Base-by-base conservation (phyloP, 768 basidiomycete species). In the Leccinum ochraceum region DNA sequence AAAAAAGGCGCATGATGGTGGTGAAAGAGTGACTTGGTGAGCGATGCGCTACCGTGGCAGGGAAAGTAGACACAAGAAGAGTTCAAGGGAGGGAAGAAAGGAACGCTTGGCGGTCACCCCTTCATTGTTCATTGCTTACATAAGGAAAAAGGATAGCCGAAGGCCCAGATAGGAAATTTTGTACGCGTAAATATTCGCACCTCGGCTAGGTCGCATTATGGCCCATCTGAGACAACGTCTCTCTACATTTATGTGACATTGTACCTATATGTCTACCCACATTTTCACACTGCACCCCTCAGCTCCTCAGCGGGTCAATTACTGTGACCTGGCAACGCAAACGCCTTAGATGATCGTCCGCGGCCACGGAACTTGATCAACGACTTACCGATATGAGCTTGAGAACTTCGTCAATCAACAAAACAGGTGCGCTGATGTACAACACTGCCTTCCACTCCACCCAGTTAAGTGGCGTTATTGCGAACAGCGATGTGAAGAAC, bases 381-480 rank as follows among this genome's bases (percentile, higher is more conserved):
- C 14, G 10, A 73, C 88, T 73, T 67, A 91, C 91, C 66, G 90
- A 84, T 57, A 91, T 74, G 63, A 89, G 87, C 74, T 98, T 98
- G 70, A 98, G 79, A 26, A 90, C 67, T 75, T 98, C 97, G 75
- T 98, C 96, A 53, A 98, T 87, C 53, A 91, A 55, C 42, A 99
- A 71, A 36, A 99, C 94, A 20, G 96, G 96, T 6, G 86, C 87
- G 65, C 92, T 94, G 63, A 98, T 81, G 66, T 81, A 84, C 62
- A 99, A 74, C 9, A 99, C 95, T 17, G 94, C 95, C 74, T 89
- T 86, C 96, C 96, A 99, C 76, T 99, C 96, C 22, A 74, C 75
- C 91, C 89, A 94, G 80, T 98, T 96, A 61, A 99, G 83, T 4
- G 95, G 94, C 1, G 90, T 88, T 73, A 98, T 97, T 48, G 90